Base-by-base conservation (phyloP, 1,284 basidiomycete species). In the Gastroboletus turbinatus region DNA sequence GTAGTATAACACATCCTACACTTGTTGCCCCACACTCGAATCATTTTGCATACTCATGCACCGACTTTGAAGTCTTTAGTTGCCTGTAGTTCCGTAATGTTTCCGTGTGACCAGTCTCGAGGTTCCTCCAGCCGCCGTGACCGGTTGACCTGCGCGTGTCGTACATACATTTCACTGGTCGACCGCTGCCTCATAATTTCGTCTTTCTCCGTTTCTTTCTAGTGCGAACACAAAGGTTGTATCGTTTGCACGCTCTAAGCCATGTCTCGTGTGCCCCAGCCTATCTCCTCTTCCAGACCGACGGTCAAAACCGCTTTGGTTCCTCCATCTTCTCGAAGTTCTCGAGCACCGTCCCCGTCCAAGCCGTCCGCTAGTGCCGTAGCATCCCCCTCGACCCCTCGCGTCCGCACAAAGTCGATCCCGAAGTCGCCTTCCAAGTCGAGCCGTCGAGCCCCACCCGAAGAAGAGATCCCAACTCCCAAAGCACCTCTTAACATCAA, bases 401-500 rank as follows among this genome's bases (percentile, higher is more conserved):
- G 70, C 56, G 39, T 62, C 17, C 68, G 74, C 35, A 75, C 76
- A 30, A 71, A 74, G 63, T 73, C 77, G 2, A 58, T 70, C 30
- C 63, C 73, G 8, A 75, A 75, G 57, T 67, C 76, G 19, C 65
- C 68, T 16, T 73, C 73, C 23, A 76, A 78, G 38, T 57, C 71
- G 13, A 67, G 50, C 40, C 68, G 69, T 23, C 67, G 63, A 57
- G 67, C 56, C 50, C 68, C 62, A 40, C 63, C 60, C 17, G 68
- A 68, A 35, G 70, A 69, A 47, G 65, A 67, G 6, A 58, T 64
- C 8, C 67, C 68, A 32, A 53, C 62, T 1, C 63, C 73, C 11
- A 76, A 74, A 51, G 44, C 69, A 30, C 68, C 65, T 25, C 59
- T 89, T 39, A 89, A 78, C 65, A 78, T 90, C 59, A 84, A 83